Evolutionary conservation across 352 stramenopile species (phyloP).

Genomic region (Phytophthora macrochlamydospora): DNA sequence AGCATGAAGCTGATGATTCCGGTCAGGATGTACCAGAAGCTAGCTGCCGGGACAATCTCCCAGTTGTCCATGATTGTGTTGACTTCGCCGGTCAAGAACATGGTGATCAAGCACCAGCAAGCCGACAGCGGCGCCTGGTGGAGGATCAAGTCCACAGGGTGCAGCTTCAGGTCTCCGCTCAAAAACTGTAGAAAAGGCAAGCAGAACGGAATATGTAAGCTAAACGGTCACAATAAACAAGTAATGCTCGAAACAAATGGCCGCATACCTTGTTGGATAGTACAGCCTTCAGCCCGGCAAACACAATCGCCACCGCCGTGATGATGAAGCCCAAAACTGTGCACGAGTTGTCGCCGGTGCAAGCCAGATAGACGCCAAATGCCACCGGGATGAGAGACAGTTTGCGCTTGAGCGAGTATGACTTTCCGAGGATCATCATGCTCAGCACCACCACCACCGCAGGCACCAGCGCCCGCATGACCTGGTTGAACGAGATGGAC

Average conservation of each 20-base stretch:
- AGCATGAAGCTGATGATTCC: conserved; percentile 92
- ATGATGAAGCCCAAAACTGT: conserved; percentile 90
- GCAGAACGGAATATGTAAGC: conserved; percentile 10
- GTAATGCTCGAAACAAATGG: neutral
- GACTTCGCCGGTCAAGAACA: conserved; percentile 83
- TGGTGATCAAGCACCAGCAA: conserved; percentile 86
- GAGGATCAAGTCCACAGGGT: conserved; percentile 92
- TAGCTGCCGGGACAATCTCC: conserved; percentile 60
- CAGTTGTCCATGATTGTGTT: conserved; percentile 61
- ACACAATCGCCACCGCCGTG: conserved; percentile 87
- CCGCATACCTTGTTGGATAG: conserved; percentile 80
- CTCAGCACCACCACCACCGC: conserved; percentile 81
- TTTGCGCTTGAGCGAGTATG: conserved; percentile 79
- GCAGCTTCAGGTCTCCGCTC: conserved; percentile 92
- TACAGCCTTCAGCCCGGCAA: conserved; percentile 93
- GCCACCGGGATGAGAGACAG: conserved; percentile 79
- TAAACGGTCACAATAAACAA: neutral
- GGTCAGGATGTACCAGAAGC: conserved; percentile 85
- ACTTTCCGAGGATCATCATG: conserved; percentile 80
- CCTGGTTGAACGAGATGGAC: conserved; percentile 96
- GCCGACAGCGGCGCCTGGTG: conserved; percentile 93
- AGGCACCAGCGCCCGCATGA: conserved; percentile 89
- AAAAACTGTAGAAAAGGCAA: conserved; percentile 67
- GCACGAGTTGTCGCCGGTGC: conserved; percentile 89
- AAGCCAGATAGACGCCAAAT: conserved; percentile 84